These are phyloP conservation scores for Ustilago xerochloae DNA, from an alignment of 1,284 basidiomycete genomes.

Conservation along the genomic window DNA sequence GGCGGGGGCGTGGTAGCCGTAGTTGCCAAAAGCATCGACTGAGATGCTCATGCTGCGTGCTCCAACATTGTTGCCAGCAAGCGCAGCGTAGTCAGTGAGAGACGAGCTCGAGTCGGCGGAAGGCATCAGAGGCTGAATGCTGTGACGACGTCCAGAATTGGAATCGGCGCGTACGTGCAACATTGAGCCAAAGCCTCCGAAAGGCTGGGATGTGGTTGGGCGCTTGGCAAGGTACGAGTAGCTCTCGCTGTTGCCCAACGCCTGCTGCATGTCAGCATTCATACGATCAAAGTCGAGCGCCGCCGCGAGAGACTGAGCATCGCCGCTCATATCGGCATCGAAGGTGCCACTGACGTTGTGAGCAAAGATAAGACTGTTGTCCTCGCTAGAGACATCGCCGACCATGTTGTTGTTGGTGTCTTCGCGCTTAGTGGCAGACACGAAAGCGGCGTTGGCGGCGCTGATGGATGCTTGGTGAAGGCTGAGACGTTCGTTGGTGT, in stretches of 20 bases:
- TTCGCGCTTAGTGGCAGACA: constrained; percentile 34
- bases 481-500: constrained; percentile 23
- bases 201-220: constrained; percentile 17
- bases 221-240: constrained; percentile 36
- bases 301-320: constrained; percentile 32
- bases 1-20: constrained; percentile 12
- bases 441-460: constrained; percentile 51
- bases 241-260: constrained; percentile 9
- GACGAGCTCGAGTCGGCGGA: constrained; percentile 35
- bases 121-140: constrained; percentile 56
- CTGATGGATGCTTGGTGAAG: constrained; percentile 34
- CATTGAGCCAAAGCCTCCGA: constrained; percentile 14
- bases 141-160: constrained; percentile 53
- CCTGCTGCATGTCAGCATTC: constrained; percentile 29
- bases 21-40: constrained; percentile 21
- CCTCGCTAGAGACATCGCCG: constrained; percentile 7
- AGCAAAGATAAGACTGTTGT: constrained; percentile 23
- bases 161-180: constrained; percentile 34
- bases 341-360: constrained; percentile 17
- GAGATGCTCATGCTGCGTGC: constrained; percentile 45
- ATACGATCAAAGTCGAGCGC: constrained; percentile 48
- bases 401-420: constrained; percentile 11
- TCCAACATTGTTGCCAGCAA: constrained; percentile 15
- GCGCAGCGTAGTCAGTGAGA: constrained; percentile 21
- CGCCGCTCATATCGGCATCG: constrained; percentile 34